Conservation (phyloP, 495 filamentous ascomycete species). For the Aspergillus panamensis region DNA sequence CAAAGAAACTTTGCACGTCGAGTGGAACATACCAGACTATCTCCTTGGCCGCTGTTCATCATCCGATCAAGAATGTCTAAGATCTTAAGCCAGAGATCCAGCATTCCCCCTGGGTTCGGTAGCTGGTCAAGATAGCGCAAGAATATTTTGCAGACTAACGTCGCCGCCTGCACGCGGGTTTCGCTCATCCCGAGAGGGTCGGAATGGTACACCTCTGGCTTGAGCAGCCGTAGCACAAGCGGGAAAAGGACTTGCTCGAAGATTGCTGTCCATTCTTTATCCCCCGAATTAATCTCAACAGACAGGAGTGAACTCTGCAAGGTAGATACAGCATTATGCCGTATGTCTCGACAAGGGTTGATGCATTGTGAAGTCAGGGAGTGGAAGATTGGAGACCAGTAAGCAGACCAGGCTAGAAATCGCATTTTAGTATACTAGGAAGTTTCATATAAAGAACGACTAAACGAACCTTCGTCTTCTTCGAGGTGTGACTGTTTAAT, state of each 20-base stretch:
- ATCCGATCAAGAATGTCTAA: slow-evolving; percentile 92
- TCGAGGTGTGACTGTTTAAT: slow-evolving; percentile 94
- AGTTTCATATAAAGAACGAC: background rate
- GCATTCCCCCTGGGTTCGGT: slow-evolving; percentile 83
- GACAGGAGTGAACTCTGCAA: slow-evolving; percentile 85
- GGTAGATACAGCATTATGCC: slow-evolving; percentile 80
- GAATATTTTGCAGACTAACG: slow-evolving; percentile 90
- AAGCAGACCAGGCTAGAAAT: slow-evolving; percentile 82
- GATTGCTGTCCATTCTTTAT: slow-evolving; percentile 90
- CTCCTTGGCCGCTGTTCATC: slow-evolving; percentile 93
- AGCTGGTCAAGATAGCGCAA: slow-evolving; percentile 86
- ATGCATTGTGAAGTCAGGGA: slow-evolving; percentile 84
- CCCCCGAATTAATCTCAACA: slow-evolving; percentile 65
- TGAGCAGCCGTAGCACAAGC: slow-evolving; percentile 81
- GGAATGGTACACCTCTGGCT: slow-evolving; percentile 91
- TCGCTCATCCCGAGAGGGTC: slow-evolving; percentile 94
- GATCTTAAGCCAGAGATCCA: slow-evolving; percentile 89
- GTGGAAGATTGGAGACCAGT: slow-evolving; percentile 94
- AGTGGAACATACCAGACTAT: slow-evolving; percentile 66
- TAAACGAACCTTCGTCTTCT: slow-evolving; percentile 65
- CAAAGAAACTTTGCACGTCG: background rate
- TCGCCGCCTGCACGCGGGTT: slow-evolving; percentile 88
- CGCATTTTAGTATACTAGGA: slow-evolving; percentile 18
- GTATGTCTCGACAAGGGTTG: slow-evolving; percentile 92
- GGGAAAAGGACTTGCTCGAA: slow-evolving; percentile 95